Base-by-base conservation (phyloP, 306 rosid species). In the Medicago ruthenica region DNA sequence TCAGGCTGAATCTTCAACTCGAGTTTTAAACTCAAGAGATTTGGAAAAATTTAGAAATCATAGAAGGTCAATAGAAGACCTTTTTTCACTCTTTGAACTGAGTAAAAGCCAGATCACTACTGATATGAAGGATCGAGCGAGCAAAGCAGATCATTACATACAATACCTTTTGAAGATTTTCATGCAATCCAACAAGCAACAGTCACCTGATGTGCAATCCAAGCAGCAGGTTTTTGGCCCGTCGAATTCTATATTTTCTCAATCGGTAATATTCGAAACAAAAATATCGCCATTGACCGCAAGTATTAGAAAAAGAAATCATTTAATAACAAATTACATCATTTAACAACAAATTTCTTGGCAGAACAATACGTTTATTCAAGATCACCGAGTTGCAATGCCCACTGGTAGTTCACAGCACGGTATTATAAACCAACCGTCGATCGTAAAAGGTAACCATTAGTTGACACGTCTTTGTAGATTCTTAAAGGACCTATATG, bases 71-170 rank as follows among this genome's bases (percentile, higher is more conserved):
- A 0, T 74, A 21, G 79, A 80, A 37, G 7, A 1, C 1, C 4
- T 65, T 80, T 59, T 83, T 39, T 1, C 6, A 6, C 8, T 37
- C 74, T 69, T 86, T 36, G 58, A 18, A n/a, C 68, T 80, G 58
- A 39, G 41, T 4, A 83, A 77, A 80, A 77, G 72, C 64, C 51
- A 80, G 27, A 80, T 86, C 31, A 66, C 61, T n/a, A 9, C 36
- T 8, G 57, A 47, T 8, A 42, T 58, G 37, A 63, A 42, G 37
- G 60, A 39, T 69, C 64, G 9, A 22, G 68, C 76, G 67, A 67
- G 40, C 2, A 0, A 0, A 18, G 21, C 41, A 51, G 78, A 85
- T 20, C 4, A 21, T 12, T 16, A 20, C 5, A 62, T 85, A 10
- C 44, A 2, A 3, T 2, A 1, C 12, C 8, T 62, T 45, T 4